phyloP scores from a whole-genome alignment of 2,329 filamentous ascomycete genomes.

The Pseudopyrenochaeta lycopersici region DNA sequence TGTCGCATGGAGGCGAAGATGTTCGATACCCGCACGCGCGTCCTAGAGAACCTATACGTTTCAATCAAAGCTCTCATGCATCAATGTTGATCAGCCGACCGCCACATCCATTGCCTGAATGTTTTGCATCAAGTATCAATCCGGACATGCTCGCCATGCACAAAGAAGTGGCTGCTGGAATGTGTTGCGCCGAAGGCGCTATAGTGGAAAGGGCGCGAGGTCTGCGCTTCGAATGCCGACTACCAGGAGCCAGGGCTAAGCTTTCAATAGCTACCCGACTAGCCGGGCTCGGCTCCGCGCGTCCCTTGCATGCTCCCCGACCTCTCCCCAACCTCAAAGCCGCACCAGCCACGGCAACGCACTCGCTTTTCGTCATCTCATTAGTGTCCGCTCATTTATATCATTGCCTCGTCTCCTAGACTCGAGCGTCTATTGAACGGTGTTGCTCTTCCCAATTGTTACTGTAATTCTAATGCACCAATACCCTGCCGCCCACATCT shows the following conservation, averaged over 20 bases:
- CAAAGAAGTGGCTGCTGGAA: not conserved
- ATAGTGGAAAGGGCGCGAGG: not conserved
- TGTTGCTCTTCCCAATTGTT: not conserved
- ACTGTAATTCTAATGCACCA: not conserved
- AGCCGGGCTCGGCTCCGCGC: constrained; percentile 3
- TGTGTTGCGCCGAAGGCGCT: constrained; percentile 1
- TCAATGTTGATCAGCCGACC: not conserved
- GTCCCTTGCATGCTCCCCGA: constrained; percentile 22
- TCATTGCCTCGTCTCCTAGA: not conserved
- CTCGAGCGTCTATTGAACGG: no score
- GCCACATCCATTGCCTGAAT: not conserved
- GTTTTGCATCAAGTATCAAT: not conserved
- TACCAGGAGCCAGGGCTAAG: not conserved
- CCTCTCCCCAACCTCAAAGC: constrained; percentile 23
- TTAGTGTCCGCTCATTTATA: not conserved
- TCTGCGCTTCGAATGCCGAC: not conserved
- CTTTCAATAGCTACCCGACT: not conserved
- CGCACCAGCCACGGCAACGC: constrained; percentile 21
- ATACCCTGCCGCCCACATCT: not conserved
- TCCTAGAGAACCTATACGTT: constrained; percentile 6
- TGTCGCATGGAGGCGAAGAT: not conserved
- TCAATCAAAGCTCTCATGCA: constrained; percentile 3
- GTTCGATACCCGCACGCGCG: not conserved
- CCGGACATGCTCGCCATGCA: constrained; percentile 1
- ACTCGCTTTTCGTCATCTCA: constrained; percentile 3